A percentile compares a stretch with the other conserved stretches of the same genome.
Conservation (phyloP, 106 monocot genomes). For the Dioscorea dumetorum region DNA sequence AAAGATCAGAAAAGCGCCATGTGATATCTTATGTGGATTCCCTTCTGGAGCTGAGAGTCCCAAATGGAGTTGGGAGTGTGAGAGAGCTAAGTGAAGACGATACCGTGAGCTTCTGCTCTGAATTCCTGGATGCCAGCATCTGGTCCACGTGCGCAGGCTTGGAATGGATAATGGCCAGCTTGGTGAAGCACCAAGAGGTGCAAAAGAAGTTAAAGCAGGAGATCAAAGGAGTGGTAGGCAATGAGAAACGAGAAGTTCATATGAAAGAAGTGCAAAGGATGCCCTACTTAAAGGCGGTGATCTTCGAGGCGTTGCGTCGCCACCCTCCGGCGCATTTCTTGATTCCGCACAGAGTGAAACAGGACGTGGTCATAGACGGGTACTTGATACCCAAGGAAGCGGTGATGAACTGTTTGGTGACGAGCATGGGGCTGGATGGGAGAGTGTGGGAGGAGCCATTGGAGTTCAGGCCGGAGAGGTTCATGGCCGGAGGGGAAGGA, state of each 20-base stretch:
- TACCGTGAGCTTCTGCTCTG: constrained; percentile 1
- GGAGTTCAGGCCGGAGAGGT: constrained; percentile 12
- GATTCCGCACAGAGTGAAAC: constrained; percentile 14
- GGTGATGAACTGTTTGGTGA: not conserved
- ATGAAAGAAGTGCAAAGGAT: constrained; percentile 17
- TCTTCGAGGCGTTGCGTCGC: constrained; percentile 21
- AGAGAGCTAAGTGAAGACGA: not conserved
- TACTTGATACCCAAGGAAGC: constrained; percentile 2
- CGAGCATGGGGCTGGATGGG: not conserved
- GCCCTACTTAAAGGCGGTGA: constrained; percentile 24
- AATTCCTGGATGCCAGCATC: constrained; percentile 32
- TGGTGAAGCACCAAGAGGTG: constrained; percentile 24
- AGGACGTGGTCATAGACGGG: not conserved
- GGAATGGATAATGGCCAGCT: constrained; percentile 34
- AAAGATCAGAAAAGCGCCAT: not conserved
- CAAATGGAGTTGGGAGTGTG: not conserved
- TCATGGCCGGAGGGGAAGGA: not conserved
- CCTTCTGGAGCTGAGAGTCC: not conserved
- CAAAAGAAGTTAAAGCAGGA: constrained; percentile 16
- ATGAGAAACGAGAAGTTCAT: not conserved
- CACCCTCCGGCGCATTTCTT: constrained; percentile 26
- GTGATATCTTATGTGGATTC: not conserved
- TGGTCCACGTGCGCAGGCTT: constrained; percentile 19
- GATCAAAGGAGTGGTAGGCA: constrained; percentile 7
- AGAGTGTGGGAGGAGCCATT: constrained; percentile 3